Evolutionary conservation across 192 early-diverging fungal genomes (phyloP), one percentile per base, ranked within the genome.

Genomic region (Globomyces pollinis-pini): DNA sequence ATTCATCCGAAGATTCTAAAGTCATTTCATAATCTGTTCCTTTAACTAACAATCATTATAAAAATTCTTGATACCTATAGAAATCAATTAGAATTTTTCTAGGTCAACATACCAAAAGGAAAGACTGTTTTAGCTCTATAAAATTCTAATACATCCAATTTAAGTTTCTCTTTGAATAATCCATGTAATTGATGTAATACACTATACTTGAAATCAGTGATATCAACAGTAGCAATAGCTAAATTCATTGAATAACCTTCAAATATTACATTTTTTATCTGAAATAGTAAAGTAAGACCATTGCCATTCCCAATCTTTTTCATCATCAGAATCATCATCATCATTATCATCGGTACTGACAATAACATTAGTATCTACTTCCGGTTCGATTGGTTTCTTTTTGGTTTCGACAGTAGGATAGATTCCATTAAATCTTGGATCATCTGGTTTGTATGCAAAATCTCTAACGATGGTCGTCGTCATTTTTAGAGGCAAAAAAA

Each of bases 21-120:
- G 53, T 33, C 53, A 55, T 55, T 55, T 55, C 53, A n/a, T 55
- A 55, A 15, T 55, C 53, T 9, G 53, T 55, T 41, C 53, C 53
- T 41, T 55, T 55, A 13, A 55, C 53, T n/a, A 39, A 39, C 15
- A 39, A 15, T n/a, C 38, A 15, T 15, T 39, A n/a, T 39, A n/a
- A 15, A 20, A 15, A 39, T 39, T 15, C 38, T 15, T n/a, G 20
- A 39, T 39, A 39, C 38, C 38, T 39, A 39, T 39, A 0, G 38
- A 15, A 20, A 20, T 20, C 38, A 20, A 39, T 39, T 39, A n/a
- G 20, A n/a, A 15, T 20, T 39, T 39, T 39, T 20, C 15, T n/a
- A n/a, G 38, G 15, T n/a, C n/a, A n/a, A n/a, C n/a, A n/a, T n/a
- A n/a, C n/a, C n/a, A 44, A 57, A 42, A 41, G 55, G 55, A 57